Base-by-base conservation (phyloP, 768 basidiomycete species). In the Royoungia palumana region DNA sequence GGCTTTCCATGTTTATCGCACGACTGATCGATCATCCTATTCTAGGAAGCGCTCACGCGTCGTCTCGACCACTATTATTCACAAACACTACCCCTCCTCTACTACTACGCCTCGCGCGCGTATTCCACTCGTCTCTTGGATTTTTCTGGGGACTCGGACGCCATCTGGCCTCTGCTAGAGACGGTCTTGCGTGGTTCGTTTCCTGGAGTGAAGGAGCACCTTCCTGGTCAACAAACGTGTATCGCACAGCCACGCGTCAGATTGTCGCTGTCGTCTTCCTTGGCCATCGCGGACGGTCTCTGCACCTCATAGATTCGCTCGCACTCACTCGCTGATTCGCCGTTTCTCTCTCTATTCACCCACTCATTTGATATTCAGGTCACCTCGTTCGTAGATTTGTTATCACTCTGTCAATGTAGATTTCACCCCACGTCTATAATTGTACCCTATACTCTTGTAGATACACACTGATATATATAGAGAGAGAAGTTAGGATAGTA, bases 131-230 rank as follows among this genome's bases (percentile, higher is more conserved):
- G 72, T 42, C 64, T 83, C 21, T 70, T 76, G 41, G 81, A 82
- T 12, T 66, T 94, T 35, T 70, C 71, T 16, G 89, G 90, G 3
- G 71, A 75, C 21, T 86, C 86, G 10, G 87, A 93, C 55, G 81
- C 87, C 60, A 84, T 93, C 47, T 91, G 89, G 89, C 89, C 87
- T 1, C 65, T 80, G 47, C 72, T 94, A n/a, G 88, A 90, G 45
- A 65, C 62, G 39, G 67, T 82, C 28, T 67, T 92, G 8, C 72
- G 71, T 40, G 63, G 69, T 22, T 65, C 75, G 2, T 85, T 85
- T 61, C 81, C 86, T 10, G 58, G 64, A 1, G 63, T 87, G 41
- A 75, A 72, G 50, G 78, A 82, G 65, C 77, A 78, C 25, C 68
- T 71, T 37, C 14, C 37, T 16, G 22, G 36, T n/a, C 35, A 46